Base-by-base conservation (phyloP, 2,329 filamentous ascomycete genomes). In the Ophiocordyceps robertsii region DNA sequence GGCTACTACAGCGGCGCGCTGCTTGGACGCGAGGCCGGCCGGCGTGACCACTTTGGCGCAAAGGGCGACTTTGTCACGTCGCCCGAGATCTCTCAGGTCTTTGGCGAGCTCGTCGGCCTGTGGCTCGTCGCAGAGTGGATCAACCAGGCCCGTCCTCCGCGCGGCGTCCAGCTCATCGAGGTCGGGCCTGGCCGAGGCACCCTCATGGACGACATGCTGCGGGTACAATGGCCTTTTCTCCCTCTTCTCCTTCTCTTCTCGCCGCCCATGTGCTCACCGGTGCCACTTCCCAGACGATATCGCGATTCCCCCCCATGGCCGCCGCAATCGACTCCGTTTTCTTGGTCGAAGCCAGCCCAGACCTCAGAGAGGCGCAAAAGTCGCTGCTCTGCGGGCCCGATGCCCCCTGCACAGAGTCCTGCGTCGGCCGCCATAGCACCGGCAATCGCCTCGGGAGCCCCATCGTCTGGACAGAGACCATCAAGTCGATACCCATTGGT, bases 51-150 rank as follows among this genome's bases (percentile, higher is more conserved):
- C 49, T 98, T 98, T 53, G 92, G 92, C n/a, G 69, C 76, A 43
- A 84, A 86, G 56, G 92, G 92, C 24, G 92, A 98, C 63, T 98
- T 98, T 57, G 82, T 96, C 41, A 98, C 92, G 0, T 95, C 89
- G 0, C 92, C 92, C 0, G 92, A 98, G 63, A 96, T 98, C 53
- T 95, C 89, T 1, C 92, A 96, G 59, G 75, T 96, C 12, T 98
- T 98, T 64, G 92, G 92, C 21, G 92, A 98, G 65, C 72, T 98
- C 27, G 71, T 96, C 44, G 92, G 87, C 5, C 77, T 98, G 52
- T 98, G 92, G 92, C 81, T 95, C 47, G 82, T 96, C 41, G 81
- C 90, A 36, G 92, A 98, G 69, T 98, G 92, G 90, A 84, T 96
- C 60, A 82, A 84, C 35, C 92, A 98, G 60, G 89, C 88, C 14